Base-by-base conservation (phyloP, 176 grass and related monocot species). In the Saccharum officinarum region DNA sequence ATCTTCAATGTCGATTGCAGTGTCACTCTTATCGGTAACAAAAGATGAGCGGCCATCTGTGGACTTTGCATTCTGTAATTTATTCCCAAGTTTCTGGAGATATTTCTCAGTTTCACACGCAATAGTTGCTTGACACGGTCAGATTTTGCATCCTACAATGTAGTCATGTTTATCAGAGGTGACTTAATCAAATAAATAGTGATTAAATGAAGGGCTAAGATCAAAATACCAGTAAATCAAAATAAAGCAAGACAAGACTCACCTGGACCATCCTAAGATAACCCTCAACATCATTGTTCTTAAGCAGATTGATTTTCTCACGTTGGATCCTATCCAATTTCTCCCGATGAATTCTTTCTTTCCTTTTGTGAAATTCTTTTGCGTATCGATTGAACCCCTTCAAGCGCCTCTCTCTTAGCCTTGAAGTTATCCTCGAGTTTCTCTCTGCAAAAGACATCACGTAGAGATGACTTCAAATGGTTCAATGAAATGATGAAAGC, bases 201-300 rank as follows among this genome's bases (percentile, higher is more conserved):
- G 39, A 47, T 23, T 63, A 69, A 78, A 79, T 31, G n/a, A 83
- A 39, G 44, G 46, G 69, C 37, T 81, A 83, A 71, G 44, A 44
- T 44, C 17, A 89, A 69, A 82, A 83, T 70, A 61, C 4, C 50
- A 84, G 47, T 18, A 66, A 45, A 60, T 67, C 30, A 87, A 64
- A 73, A 78, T 62, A 73, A 74, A 83, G 69, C 31, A 80, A 87
- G 59, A 63, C 55, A 69, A 75, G 38, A 70, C 62, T 85, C 59
- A 92, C 96, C 96, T 98, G 69, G 75, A 98, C 93, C 97, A 99
- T 99, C 75, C 97, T 92, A 88, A 99, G 88, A 91, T 99, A 99
- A 82, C 97, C 97, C 82, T 99, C 97, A 67, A 99, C 97, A 45
- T 99, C 97, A 88, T 99, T 99, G 54, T 99, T 99, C 93, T 99